These are phyloP conservation scores for Fusarium miscanthi DNA, from an alignment of 2,329 filamentous ascomycete genomes.

Conservation along the genomic window DNA sequence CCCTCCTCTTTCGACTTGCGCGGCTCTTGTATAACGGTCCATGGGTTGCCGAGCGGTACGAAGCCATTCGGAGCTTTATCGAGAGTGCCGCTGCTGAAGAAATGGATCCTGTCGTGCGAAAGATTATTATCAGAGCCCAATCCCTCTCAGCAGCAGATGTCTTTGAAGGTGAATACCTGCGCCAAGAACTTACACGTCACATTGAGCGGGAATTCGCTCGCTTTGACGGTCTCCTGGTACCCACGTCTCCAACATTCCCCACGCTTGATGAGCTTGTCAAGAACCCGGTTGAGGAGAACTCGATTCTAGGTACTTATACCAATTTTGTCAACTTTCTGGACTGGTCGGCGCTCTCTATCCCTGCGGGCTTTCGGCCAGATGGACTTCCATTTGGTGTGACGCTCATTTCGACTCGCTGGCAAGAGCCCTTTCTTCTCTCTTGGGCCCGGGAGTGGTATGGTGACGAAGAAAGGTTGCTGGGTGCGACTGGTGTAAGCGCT, in stretches of 20 bases:
- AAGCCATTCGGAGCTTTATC: constrained; percentile 61
- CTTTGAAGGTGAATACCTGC: constrained; percentile 54
- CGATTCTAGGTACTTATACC: constrained; percentile 65
- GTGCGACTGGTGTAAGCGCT: constrained; percentile 42
- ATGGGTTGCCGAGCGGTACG: constrained; percentile 67
- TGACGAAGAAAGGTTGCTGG: constrained; percentile 36
- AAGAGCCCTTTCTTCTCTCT: constrained; percentile 47
- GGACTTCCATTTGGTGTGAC: constrained; percentile 54
- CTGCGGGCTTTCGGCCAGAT: constrained; percentile 56
- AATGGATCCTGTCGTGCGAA: constrained; percentile 52
- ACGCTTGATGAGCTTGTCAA: constrained; percentile 62
- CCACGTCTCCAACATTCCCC: constrained; percentile 64
- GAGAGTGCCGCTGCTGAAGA: constrained; percentile 42
- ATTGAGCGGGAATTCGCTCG: constrained; percentile 54
- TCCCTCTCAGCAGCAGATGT: constrained; percentile 58
- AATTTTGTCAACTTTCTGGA: constrained; percentile 72
- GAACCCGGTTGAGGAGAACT: constrained; percentile 66
- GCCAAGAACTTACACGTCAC: constrained; percentile 54
- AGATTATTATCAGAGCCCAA: constrained; percentile 53
- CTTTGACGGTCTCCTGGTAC: constrained; percentile 65
- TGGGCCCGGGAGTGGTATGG: constrained; percentile 47
- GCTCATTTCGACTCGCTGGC: constrained; percentile 51
- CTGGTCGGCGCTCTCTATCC: constrained; percentile 64
- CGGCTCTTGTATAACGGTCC: constrained; percentile 67
- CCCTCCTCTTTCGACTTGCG: constrained; percentile 62